Evolutionary conservation across 768 basidiomycete genomes (phyloP), one percentile per base, ranked within the genome.

Genomic region (Termitomyces sp.): DNA sequence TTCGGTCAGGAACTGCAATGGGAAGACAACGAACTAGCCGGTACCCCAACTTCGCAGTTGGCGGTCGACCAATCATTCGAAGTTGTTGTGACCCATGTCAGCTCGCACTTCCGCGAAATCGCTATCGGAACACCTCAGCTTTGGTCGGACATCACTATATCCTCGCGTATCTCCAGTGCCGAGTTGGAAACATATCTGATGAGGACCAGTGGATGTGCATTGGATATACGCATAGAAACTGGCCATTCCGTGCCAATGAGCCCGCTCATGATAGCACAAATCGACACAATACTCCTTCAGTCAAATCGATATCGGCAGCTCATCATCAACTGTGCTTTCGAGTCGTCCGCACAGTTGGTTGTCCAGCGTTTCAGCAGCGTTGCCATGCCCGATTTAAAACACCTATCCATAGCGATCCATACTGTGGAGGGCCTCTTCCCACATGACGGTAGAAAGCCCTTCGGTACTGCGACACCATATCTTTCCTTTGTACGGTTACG

Each of bases 401-500:
- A 72, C 21, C 64, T 81, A n/a, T 75, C 72, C 5, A 61, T 79
- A 17, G 64, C 67, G 42, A 65, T 78, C 35, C 63, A 72, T 19
- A 68, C 70, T 35, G 61, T 69, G 3, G 69, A 71, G 44, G 47
- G 55, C 9, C 51, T 66, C 11, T 59, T 65, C 42, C 47, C 53
- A 12, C 55, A 58, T 9, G 61, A 64, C 17, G 53, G 60, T n/a
- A 57, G 63, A 43, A 67, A 73, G 9, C 66, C 76, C 56, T 62
- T 62, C 11, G 56, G 59, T 14, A 16, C 14, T 12, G 70, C 68
- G 2, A 64, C 68, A 3, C 66, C 71, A 6, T 62, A 61, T 19
- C 67, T 80, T 12, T 60, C 64, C 14, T 75, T 75, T 40, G 62
- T 79, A 12, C 73, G 77, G 7, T 72, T 82, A 28, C 72, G 76